A percentile compares a stretch with the other conserved stretches of the same genome.
These are phyloP conservation scores for Ephemerocybe angulata DNA, from an alignment of 768 basidiomycete species.

Conservation along the genomic window DNA sequence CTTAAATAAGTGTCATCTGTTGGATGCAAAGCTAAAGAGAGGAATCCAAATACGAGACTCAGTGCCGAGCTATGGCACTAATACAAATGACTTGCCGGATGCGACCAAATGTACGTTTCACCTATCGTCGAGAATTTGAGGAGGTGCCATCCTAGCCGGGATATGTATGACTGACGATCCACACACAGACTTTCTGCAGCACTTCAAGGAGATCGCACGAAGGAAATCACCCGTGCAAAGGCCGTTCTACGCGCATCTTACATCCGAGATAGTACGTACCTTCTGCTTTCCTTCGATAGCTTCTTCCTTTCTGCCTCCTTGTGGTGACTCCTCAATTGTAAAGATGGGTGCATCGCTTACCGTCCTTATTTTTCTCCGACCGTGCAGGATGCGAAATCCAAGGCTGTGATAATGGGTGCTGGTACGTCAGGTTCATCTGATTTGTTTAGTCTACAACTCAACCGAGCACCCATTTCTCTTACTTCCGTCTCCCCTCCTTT, in stretches of 20 bases:
- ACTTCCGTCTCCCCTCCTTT: too few relatives aligned
- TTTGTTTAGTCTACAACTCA: too few relatives aligned
- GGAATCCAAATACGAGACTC: conserved; percentile 63
- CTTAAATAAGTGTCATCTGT: conserved; percentile 68
- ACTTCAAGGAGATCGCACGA: conserved; percentile 71
- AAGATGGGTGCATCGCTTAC: too few relatives aligned
- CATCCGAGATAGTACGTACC: conserved; percentile 75
- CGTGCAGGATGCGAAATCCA: too few relatives aligned
- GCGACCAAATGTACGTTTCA: conserved; percentile 61
- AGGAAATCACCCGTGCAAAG: conserved; percentile 58
- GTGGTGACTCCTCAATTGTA: too few relatives aligned
- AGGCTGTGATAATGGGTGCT: too few relatives aligned
- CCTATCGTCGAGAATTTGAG: conserved; percentile 2
- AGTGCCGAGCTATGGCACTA: conserved; percentile 70
- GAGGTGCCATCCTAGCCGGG: neutral
- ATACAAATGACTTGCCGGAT: conserved; percentile 63
- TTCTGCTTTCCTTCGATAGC: too few relatives aligned
- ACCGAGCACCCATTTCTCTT: too few relatives aligned
- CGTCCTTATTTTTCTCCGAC: too few relatives aligned
- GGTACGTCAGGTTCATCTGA: too few relatives aligned
- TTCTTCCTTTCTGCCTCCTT: too few relatives aligned
- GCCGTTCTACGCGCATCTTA: conserved; percentile 67
- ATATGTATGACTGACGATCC: conserved; percentile 5
- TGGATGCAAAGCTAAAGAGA: conserved; percentile 66
- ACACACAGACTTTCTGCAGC: conserved; percentile 65